Percentiles rank a stretch among this genome's conserved stretches.
Evolutionary conservation across 768 basidiomycete genomes (phyloP).

Genomic region (Xerocomus spinulosus): DNA sequence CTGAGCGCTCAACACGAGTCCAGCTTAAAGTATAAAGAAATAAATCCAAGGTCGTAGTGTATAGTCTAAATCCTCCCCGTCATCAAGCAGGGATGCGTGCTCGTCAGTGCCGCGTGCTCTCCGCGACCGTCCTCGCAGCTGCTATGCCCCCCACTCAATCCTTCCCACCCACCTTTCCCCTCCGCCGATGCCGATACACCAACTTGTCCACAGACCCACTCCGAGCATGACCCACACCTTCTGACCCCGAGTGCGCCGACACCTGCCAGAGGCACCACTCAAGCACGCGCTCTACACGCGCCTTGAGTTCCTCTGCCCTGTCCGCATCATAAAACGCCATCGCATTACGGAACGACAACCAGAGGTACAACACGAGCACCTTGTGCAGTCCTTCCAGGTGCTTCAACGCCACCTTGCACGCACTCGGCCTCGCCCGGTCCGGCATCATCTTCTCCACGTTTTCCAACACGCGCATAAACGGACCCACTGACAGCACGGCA

Average conservation of each 20-base stretch:
- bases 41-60: background rate
- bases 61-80: background rate
- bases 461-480: constrained; percentile 19
- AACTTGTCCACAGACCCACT: constrained; percentile 4
- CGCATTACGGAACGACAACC: constrained; percentile 71
- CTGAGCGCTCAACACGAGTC: background rate
- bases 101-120: constrained; percentile 4
- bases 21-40: background rate
- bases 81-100: background rate
- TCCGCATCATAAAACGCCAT: constrained; percentile 60
- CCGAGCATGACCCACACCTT: background rate
- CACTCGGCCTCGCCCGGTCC: background rate
- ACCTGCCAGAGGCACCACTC: constrained; percentile 55
- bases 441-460: constrained; percentile 25
- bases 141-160: constrained; percentile 16
- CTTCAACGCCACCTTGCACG: constrained; percentile 17
- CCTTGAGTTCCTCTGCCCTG: constrained; percentile 51
- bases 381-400: constrained; percentile 77
- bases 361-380: constrained; percentile 72
- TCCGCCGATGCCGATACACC: constrained; percentile 22
- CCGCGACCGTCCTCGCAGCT: constrained; percentile 19
- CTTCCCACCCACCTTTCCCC: constrained; percentile 7
- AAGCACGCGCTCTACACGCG: constrained; percentile 59
- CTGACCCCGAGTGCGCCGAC: constrained; percentile 19
- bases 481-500: constrained; percentile 17